A percentile compares a stretch with the other conserved stretches of the same genome.
Conservation (phyloP, 805 yeast species). For the Jamesozyma hellenica region DNA sequence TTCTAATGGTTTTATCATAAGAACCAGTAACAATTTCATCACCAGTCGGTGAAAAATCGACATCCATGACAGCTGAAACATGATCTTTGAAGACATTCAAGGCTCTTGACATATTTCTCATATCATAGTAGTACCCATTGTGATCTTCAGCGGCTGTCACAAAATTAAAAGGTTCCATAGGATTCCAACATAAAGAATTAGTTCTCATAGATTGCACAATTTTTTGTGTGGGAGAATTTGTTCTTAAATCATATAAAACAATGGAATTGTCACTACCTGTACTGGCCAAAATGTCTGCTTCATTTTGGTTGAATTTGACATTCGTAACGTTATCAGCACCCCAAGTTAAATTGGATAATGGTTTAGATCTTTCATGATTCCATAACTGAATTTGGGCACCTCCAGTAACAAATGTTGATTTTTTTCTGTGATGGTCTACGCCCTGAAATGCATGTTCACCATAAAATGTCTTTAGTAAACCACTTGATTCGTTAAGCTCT, state of each 20-base stretch:
- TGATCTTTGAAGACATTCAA: constrained; percentile 87
- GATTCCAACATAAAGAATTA: constrained; percentile 89
- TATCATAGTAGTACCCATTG: constrained; percentile 88
- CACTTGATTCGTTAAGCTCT: constrained; percentile 25
- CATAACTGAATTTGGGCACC: constrained; percentile 87
- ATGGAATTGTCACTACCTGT: constrained; percentile 87
- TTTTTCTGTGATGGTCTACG: constrained; percentile 74
- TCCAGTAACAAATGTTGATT: constrained; percentile 76
- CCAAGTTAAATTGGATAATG: constrained; percentile 77
- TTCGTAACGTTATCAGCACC: constrained; percentile 85
- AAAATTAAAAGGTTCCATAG: constrained; percentile 92
- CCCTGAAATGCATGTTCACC: constrained; percentile 81
- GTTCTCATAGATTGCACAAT: constrained; percentile 73
- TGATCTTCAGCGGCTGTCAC: constrained; percentile 93
- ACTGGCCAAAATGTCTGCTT: constrained; percentile 79
- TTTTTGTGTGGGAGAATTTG: constrained; percentile 87
- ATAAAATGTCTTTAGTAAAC: constrained; percentile 60
- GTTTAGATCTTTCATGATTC: constrained; percentile 75
- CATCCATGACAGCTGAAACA: constrained; percentile 88
- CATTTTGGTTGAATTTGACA: constrained; percentile 83
- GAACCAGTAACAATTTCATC: constrained; percentile 92
- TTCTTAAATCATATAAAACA: constrained; percentile 81
- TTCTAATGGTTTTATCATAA: constrained; percentile 85
- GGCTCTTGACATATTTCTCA: constrained; percentile 81
- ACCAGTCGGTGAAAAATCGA: constrained; percentile 95